These are phyloP conservation scores for Mycena chlorophos DNA, from an alignment of 768 basidiomycete species.

Conservation along the genomic window DNA sequence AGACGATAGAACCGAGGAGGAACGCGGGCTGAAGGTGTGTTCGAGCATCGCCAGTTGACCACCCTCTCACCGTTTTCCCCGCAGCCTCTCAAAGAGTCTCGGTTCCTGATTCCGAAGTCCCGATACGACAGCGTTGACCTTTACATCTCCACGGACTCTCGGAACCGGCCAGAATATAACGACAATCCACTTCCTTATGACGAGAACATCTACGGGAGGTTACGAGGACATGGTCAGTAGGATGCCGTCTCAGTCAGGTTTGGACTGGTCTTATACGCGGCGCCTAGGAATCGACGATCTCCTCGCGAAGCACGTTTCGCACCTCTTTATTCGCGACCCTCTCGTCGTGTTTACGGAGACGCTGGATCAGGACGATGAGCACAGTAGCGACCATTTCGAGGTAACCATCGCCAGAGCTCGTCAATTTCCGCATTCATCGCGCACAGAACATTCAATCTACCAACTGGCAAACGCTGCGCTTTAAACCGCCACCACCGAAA, in stretches of 20 bases:
- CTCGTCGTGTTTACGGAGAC: conserved; percentile 94
- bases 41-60: neutral
- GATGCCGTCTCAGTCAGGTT: neutral
- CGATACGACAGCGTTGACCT: conserved; percentile 95
- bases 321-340: conserved; percentile 97
- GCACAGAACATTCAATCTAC: conserved; percentile 95
- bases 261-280: neutral
- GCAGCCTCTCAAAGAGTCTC: conserved; percentile 75
- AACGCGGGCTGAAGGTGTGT: conserved; percentile 80
- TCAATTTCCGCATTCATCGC: conserved; percentile 4
- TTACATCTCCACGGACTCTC: conserved; percentile 85
- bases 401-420: conserved; percentile 38
- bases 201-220: conserved; percentile 65
- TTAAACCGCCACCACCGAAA: conserved; percentile 95
- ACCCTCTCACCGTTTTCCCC: conserved; percentile 6
- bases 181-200: conserved; percentile 84
- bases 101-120: conserved; percentile 88
- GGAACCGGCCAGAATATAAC: conserved; percentile 92
- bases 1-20: conserved; percentile 94
- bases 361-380: conserved; percentile 84
- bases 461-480: conserved; percentile 98
- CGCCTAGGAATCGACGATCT: conserved; percentile 83
- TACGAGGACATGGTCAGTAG: conserved; percentile 71
- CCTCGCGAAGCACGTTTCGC: conserved; percentile 88
- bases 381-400: conserved; percentile 95